Evolutionary conservation across 1,284 basidiomycete genomes (phyloP).

Genomic region (Irpex sp.): DNA sequence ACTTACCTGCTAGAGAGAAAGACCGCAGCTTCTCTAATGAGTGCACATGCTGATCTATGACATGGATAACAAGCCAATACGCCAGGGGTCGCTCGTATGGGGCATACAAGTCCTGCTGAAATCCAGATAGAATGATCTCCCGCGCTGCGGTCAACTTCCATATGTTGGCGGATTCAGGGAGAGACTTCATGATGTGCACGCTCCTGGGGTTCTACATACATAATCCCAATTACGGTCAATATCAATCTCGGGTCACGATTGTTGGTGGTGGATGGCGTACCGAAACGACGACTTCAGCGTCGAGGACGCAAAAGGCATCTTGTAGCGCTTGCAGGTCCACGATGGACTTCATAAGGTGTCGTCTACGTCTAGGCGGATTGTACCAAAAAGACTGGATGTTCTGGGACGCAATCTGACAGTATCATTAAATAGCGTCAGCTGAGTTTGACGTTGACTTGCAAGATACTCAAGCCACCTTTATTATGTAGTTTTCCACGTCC

Average conservation of each 20-base stretch:
- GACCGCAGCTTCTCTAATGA: conserved; percentile 47
- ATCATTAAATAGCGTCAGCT: not conserved
- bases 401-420: conserved; percentile 48
- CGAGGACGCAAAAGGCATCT: conserved; percentile 39
- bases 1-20: conserved; percentile 35
- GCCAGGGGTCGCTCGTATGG: conserved; percentile 64
- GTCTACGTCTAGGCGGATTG: conserved; percentile 64
- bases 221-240: not conserved
- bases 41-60: conserved; percentile 52
- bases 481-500: conserved; percentile 51
- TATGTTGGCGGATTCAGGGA: conserved; percentile 46
- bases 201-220: not conserved
- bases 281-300: conserved; percentile 26
- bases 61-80: conserved; percentile 66
- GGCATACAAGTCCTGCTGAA: conserved; percentile 74
- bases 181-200: not conserved
- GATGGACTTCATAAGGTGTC: conserved; percentile 59
- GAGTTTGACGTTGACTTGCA: not conserved
- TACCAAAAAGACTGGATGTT: conserved; percentile 60
- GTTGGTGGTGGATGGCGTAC: conserved; percentile 18
- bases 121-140: conserved; percentile 72
- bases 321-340: conserved; percentile 63
- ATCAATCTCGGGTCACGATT: too few relatives aligned
- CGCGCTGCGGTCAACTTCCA: conserved; percentile 60
- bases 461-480: conserved; percentile 38